Conservation (phyloP, 2,329 filamentous ascomycete genomes). For the Epichloe scottii region DNA sequence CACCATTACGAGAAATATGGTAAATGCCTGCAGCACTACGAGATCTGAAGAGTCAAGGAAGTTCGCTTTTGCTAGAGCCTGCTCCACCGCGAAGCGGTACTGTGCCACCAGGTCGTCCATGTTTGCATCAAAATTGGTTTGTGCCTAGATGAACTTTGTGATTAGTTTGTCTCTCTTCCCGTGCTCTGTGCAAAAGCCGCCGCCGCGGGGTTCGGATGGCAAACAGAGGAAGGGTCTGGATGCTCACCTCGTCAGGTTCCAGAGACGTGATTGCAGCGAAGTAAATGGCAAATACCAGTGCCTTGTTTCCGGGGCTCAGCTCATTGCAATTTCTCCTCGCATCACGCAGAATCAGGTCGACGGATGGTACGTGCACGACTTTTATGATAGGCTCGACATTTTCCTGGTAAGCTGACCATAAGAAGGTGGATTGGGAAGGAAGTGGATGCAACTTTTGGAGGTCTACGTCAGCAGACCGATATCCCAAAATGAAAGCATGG, state of each 20-base stretch:
- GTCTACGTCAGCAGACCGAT: conserved; percentile 58
- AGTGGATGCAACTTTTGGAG: conserved; percentile 51
- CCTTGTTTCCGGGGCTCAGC: conserved; percentile 44
- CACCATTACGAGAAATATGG: conserved; percentile 40
- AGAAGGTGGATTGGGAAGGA: conserved; percentile 49
- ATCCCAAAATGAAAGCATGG: conserved; percentile 61
- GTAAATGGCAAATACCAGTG: conserved; percentile 52
- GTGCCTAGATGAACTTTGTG: conserved; percentile 11
- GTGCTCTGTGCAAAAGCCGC: background rate
- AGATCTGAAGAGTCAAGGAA: conserved; percentile 46
- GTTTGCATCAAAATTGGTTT: conserved; percentile 28
- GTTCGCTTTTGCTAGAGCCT: conserved; percentile 43
- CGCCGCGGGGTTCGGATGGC: background rate
- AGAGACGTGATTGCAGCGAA: conserved; percentile 46
- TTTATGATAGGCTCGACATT: conserved; percentile 65
- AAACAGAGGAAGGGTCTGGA: background rate
- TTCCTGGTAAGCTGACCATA: conserved; percentile 61
- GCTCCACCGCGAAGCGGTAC: conserved; percentile 42
- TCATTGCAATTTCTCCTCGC: conserved; percentile 45
- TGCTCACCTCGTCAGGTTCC: conserved; percentile 44
- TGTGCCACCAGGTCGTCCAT: conserved; percentile 32
- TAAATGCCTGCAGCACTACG: conserved; percentile 44
- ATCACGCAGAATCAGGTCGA: conserved; percentile 48
- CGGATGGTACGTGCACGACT: conserved; percentile 56
- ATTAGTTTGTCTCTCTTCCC: background rate